A percentile compares a stretch with the other conserved stretches of the same genome.
phyloP scores from a whole-genome alignment of 306 rosid genomes.

The Fragaria ananassa region DNA sequence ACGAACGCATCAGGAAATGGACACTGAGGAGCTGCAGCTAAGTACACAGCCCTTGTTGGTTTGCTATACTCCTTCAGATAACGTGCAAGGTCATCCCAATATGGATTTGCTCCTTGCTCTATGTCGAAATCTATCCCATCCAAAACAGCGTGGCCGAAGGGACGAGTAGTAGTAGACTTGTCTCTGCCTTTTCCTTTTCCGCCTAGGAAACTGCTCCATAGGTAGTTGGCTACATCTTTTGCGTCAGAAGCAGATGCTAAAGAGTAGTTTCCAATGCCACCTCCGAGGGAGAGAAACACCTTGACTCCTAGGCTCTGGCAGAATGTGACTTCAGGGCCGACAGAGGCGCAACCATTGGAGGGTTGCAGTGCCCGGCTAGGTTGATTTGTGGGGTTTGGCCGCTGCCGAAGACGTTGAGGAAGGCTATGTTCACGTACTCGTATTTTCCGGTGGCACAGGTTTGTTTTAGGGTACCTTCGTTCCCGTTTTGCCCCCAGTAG shows the following conservation, averaged over 20 bases:
- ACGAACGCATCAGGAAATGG: slow-evolving; percentile 60
- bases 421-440: slow-evolving; percentile 46
- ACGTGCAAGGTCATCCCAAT: slow-evolving; percentile 47
- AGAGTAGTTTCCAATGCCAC: slow-evolving; percentile 54
- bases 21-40: slow-evolving; percentile 78
- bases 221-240: slow-evolving; percentile 33
- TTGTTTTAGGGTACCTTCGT: slow-evolving; percentile 56
- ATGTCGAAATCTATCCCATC: slow-evolving; percentile 81
- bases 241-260: slow-evolving; percentile 50
- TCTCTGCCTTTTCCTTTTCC: slow-evolving; percentile 26
- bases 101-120: slow-evolving; percentile 46
- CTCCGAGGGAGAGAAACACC: slow-evolving; percentile 64
- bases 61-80: slow-evolving; percentile 31
- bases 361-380: slow-evolving; percentile 70
- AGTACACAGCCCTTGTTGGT: slow-evolving; percentile 32
- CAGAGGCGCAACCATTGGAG: slow-evolving; percentile 33
- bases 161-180: slow-evolving; percentile 41
- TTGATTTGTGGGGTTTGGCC: slow-evolving; percentile 57
- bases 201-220: slow-evolving; percentile 73
- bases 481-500: slow-evolving; percentile 72
- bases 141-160: slow-evolving; percentile 59
- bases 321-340: slow-evolving; percentile 38
- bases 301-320: slow-evolving; percentile 62
- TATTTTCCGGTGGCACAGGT: slow-evolving; percentile 63
- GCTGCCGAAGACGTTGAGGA: slow-evolving; percentile 34